Evolutionary conservation across 1,284 basidiomycete genomes (phyloP).

Genomic region (Vanrija pseudolonga): DNA sequence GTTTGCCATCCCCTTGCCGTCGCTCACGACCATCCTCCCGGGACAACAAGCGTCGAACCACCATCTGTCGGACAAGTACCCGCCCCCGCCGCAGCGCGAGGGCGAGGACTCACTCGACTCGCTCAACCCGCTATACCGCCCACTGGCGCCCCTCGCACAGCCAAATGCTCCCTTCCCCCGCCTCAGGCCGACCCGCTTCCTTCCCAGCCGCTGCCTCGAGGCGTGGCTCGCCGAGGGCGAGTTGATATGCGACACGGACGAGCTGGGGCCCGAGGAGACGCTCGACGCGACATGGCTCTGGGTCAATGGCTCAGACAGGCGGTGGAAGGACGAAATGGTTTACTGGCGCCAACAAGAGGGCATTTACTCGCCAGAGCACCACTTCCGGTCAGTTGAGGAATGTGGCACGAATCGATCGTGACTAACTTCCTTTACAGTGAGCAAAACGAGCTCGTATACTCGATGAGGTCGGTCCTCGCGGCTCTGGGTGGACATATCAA

Average conservation of each 20-base stretch:
- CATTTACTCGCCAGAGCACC: conserved; percentile 37
- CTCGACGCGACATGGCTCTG: conserved; percentile 45
- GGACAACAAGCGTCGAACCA: neutral
- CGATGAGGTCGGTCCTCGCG: conserved; percentile 43
- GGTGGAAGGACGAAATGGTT: conserved; percentile 37
- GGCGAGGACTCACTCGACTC: conserved; percentile 34
- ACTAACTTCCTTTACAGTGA: conserved; percentile 26
- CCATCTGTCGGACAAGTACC: conserved; percentile 23
- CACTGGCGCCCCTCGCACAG: conserved; percentile 25
- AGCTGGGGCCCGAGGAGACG: conserved; percentile 39
- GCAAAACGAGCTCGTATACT: conserved; percentile 43
- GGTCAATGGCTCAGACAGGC: conserved; percentile 44
- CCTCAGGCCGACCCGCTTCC: conserved; percentile 33
- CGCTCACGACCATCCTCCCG: neutral
- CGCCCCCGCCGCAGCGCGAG: conserved; percentile 23
- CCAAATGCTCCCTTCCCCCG: conserved; percentile 37
- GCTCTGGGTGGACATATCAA: conserved; percentile 32
- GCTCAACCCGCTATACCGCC: conserved; percentile 30
- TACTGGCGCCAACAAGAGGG: conserved; percentile 18
- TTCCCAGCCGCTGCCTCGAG: conserved; percentile 38
- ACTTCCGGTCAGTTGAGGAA: conserved; percentile 34
- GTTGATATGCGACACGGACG: conserved; percentile 26
- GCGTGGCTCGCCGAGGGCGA: conserved; percentile 43
- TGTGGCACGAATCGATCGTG: neutral
- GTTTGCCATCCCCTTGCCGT: conserved; percentile 22